phyloP scores from a whole-genome alignment of 1,284 basidiomycete species.

The Xerocomus nothofagi region DNA sequence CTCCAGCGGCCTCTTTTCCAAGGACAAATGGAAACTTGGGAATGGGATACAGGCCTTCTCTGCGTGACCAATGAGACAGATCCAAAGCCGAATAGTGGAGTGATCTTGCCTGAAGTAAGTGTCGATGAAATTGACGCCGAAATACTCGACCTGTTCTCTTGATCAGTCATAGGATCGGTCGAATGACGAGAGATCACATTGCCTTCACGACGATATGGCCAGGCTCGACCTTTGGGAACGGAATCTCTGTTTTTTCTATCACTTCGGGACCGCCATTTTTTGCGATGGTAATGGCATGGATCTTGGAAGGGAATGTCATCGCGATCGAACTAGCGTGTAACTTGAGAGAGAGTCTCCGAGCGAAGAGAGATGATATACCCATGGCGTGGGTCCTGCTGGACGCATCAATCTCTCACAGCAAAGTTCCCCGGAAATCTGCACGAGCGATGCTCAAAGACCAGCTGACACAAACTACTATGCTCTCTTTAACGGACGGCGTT shows the following conservation, averaged over 20 bases:
- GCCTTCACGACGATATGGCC: slow-evolving; percentile 83
- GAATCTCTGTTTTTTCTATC: slow-evolving; percentile 61
- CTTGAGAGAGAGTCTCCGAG: slow-evolving; percentile 9
- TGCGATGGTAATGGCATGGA: slow-evolving; percentile 60
- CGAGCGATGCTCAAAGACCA: no score
- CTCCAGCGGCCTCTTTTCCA: slow-evolving; percentile 81
- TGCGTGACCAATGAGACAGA: slow-evolving; percentile 24
- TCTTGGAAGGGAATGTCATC: slow-evolving; percentile 48
- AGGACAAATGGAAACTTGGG: slow-evolving; percentile 68
- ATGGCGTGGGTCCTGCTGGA: neutral
- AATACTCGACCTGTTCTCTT: slow-evolving; percentile 49
- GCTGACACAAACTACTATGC: no score
- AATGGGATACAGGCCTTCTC: slow-evolving; percentile 60
- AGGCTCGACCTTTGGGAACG: slow-evolving; percentile 61
- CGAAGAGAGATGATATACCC: neutral
- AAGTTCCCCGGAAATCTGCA: no score
- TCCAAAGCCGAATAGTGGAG: neutral
- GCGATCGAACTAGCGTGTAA: slow-evolving; percentile 32
- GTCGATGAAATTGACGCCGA: slow-evolving; percentile 90
- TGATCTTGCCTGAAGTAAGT: slow-evolving; percentile 64
- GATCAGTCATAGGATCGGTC: slow-evolving; percentile 15
- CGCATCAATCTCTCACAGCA: neutral
- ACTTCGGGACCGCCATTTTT: slow-evolving; percentile 78
- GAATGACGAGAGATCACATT: neutral
- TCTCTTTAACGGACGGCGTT: no score